A percentile compares a stretch with the other conserved stretches of the same genome.
Conservation (phyloP, 352 stramenopile species). For the Globisporangium carolinianum region DNA sequence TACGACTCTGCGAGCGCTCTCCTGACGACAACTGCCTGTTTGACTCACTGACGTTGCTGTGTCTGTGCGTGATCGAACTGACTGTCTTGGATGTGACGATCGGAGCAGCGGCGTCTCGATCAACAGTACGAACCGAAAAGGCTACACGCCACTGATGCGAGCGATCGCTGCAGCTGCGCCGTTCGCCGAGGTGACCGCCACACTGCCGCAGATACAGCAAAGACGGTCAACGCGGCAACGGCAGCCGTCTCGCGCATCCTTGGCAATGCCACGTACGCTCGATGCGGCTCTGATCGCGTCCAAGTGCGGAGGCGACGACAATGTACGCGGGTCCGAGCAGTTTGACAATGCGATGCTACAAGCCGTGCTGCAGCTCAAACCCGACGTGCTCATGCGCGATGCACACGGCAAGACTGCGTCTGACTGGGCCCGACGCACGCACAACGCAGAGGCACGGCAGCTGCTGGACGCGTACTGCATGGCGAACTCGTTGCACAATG, state of each 20-base stretch:
- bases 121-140: conserved; percentile 36
- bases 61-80: neutral
- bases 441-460: conserved; percentile 25
- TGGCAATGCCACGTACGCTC: neutral
- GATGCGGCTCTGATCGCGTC: conserved; percentile 1
- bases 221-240: neutral
- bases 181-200: conserved; percentile 10
- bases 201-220: neutral
- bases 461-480: conserved; percentile 31
- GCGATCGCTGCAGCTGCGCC: conserved; percentile 41
- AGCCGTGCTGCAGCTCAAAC: conserved; percentile 29
- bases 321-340: neutral
- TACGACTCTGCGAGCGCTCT: conserved; percentile 11
- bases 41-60: neutral
- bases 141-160: conserved; percentile 75
- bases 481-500: conserved; percentile 25
- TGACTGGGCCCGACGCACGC: conserved; percentile 54
- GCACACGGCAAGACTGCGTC: conserved; percentile 45
- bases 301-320: conserved; percentile 1
- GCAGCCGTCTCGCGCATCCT: neutral
- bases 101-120: conserved; percentile 45
- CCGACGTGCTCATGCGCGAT: conserved; percentile 37
- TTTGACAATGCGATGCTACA: conserved; percentile 55
- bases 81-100: neutral
- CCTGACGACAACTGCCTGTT: neutral